Base-by-base conservation (phyloP, 768 basidiomycete genomes). In the Lentinula sp. region DNA sequence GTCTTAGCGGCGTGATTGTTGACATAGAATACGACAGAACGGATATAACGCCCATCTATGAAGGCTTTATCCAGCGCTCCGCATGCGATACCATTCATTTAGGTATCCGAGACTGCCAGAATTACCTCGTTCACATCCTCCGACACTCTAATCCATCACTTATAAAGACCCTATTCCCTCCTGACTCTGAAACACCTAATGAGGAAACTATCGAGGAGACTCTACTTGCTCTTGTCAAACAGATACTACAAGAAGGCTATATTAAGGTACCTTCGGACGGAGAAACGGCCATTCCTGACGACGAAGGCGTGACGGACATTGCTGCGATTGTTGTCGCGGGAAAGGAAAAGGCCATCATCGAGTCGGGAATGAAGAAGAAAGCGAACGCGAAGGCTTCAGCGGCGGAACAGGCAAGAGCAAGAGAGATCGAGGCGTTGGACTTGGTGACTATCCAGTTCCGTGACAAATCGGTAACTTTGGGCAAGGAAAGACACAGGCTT, bases 311-410 rank as follows among this genome's bases (percentile, higher is more conserved):
- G 28, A 91, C 90, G 16, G 91, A 96, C 70, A 93, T 95, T 61
- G 94, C 94, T 5, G 92, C 95, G 7, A 86, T 91, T 50, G 78
- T 96, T 48, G 90, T 93, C 35, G 91, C 92, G 7, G 94, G 94
- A n/a, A 91, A 89, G 68, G 94, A 95, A 73, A 86, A 88, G 65
- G 90, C 92, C 0, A 84, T 95, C 37, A 94, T 95, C 62, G 92
- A 94, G 71, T 85, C 84, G 63, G 88, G 86, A 18, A 88, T 87
- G 76, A 92, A 89, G 75, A 89, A 88, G 69, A 87, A 87, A 64
- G 81, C 83, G 28, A 86, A 79, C 7, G 84, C 83, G 34, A 89
- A 85, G 64, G 88, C 85, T 28, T 84, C 84, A 52, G 91, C 88
- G 42, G 90, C 88, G 10, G 92, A 89, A 70, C 87, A 85, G 68